Percentiles rank a stretch among this genome's conserved stretches.
Conservation (phyloP, 805 yeast genomes). For the Debaryomyces prosopidis region DNA sequence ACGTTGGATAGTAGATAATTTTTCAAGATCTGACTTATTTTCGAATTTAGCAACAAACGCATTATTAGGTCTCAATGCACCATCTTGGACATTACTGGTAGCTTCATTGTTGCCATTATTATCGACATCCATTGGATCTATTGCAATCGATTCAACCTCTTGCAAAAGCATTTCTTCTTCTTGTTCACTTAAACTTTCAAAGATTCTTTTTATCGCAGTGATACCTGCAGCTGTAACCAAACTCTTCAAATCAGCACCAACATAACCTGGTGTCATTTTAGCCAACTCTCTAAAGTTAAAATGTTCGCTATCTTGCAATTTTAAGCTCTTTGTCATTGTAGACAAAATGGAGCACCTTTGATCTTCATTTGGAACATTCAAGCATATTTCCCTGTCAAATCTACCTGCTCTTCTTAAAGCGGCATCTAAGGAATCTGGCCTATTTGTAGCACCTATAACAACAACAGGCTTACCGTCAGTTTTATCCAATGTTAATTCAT, state of each 20-base stretch:
- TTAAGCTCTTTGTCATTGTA: slow-evolving; percentile 68
- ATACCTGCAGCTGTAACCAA: slow-evolving; percentile 94
- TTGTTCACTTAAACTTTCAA: slow-evolving; percentile 53
- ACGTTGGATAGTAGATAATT: slow-evolving; percentile 64
- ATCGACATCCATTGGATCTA: slow-evolving; percentile 38
- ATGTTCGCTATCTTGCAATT: slow-evolving; percentile 55
- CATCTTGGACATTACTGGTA: background rate
- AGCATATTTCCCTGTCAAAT: slow-evolving; percentile 90
- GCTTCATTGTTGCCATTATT: background rate
- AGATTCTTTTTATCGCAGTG: slow-evolving; percentile 88
- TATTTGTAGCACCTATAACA: slow-evolving; percentile 92
- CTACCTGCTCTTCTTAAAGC: slow-evolving; percentile 96
- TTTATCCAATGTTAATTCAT: slow-evolving; percentile 82
- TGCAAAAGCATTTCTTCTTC: slow-evolving; percentile 28
- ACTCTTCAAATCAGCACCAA: slow-evolving; percentile 95
- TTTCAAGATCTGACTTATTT: slow-evolving; percentile 32
- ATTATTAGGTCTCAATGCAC: slow-evolving; percentile 3
- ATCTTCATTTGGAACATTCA: slow-evolving; percentile 90
- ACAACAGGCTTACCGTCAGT: slow-evolving; percentile 93
- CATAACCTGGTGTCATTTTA: slow-evolving; percentile 94
- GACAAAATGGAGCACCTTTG: slow-evolving; percentile 74
- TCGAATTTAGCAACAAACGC: slow-evolving; percentile 27
- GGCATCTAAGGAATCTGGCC: slow-evolving; percentile 94
- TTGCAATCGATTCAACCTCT: slow-evolving; percentile 3
- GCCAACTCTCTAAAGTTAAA: slow-evolving; percentile 76